These are phyloP conservation scores for Caloboletus firmus DNA, from an alignment of 1,284 basidiomycete genomes.

Conservation along the genomic window DNA sequence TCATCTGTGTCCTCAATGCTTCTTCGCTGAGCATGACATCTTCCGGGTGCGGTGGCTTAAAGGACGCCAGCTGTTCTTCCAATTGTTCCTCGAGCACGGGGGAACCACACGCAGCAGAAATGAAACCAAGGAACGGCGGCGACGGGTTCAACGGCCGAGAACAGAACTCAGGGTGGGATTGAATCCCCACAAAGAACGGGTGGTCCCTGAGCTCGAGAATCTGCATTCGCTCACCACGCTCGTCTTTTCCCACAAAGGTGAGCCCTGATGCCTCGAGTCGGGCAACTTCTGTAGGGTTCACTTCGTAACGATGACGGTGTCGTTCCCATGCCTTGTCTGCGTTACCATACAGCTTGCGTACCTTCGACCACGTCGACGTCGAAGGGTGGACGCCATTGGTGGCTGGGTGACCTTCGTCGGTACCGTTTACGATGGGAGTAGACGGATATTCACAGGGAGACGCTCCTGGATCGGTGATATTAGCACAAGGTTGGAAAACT, in stretches of 20 bases:
- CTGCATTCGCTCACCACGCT: constrained; percentile 97
- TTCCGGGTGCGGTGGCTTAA: constrained; percentile 52
- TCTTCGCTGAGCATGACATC: constrained; percentile 51
- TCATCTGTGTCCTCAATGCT: constrained; percentile 36
- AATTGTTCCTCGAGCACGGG: constrained; percentile 76
- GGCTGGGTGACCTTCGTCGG: constrained; percentile 14
- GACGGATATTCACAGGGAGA: constrained; percentile 16
- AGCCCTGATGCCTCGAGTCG: constrained; percentile 73
- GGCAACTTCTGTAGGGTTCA: constrained; percentile 88
- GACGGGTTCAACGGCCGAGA: constrained; percentile 98
- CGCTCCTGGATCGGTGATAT: constrained; percentile 10
- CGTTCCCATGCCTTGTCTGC: constrained; percentile 90
- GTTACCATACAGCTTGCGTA: constrained; percentile 85
- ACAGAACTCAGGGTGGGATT: constrained; percentile 99
- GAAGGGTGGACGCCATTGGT: constrained; percentile 26
- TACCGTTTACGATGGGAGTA: constrained; percentile 7
- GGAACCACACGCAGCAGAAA: constrained; percentile 74
- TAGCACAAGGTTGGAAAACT: constrained; percentile 63
- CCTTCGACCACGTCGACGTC: constrained; percentile 63
- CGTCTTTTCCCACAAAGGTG: constrained; percentile 91
- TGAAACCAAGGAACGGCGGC: constrained; percentile 94
- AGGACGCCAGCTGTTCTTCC: constrained; percentile 54
- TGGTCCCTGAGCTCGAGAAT: constrained; percentile 90
- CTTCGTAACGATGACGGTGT: constrained; percentile 96
- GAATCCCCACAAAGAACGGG: constrained; percentile 92